Conservation (phyloP, 108 stramenopile genomes). For the Nitzschia sp. region DNA sequence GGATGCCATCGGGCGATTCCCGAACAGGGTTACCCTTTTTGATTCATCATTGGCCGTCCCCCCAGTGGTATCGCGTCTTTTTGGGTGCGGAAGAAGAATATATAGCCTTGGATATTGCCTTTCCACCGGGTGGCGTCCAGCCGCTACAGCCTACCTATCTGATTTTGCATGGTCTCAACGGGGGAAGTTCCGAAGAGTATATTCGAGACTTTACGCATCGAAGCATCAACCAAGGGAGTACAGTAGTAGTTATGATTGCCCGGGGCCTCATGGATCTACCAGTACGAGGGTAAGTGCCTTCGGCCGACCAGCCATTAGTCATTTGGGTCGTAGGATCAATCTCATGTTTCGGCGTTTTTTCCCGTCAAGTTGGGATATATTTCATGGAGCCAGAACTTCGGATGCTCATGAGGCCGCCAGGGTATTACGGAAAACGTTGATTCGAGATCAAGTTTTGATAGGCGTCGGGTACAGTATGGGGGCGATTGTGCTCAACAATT, state of each 20-base stretch:
- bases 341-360: no score
- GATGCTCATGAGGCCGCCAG: conserved; percentile 80
- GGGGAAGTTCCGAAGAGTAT: conserved; percentile 84
- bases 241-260: conserved; percentile 80
- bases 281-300: conserved; percentile 41
- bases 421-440: conserved; percentile 52
- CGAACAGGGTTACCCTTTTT: conserved; percentile 84
- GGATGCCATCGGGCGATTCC: conserved; percentile 82
- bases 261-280: conserved; percentile 88
- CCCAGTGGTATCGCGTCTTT: conserved; percentile 62
- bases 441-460: conserved; percentile 49
- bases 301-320: background rate
- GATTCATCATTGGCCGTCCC: conserved; percentile 20
- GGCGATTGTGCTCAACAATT: conserved; percentile 85
- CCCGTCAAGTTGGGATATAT: conserved; percentile 77
- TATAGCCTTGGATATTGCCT: conserved; percentile 82
- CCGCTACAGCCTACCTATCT: conserved; percentile 73
- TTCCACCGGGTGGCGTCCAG: conserved; percentile 31
- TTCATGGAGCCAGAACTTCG: conserved; percentile 85
- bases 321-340: background rate
- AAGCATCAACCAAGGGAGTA: conserved; percentile 59
- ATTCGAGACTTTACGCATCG: conserved; percentile 76
- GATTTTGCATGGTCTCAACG: conserved; percentile 90
- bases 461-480: conserved; percentile 89
- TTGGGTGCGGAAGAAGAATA: conserved; percentile 33